Conservation (phyloP, 441 rosid species). For the Croton setiger region DNA sequence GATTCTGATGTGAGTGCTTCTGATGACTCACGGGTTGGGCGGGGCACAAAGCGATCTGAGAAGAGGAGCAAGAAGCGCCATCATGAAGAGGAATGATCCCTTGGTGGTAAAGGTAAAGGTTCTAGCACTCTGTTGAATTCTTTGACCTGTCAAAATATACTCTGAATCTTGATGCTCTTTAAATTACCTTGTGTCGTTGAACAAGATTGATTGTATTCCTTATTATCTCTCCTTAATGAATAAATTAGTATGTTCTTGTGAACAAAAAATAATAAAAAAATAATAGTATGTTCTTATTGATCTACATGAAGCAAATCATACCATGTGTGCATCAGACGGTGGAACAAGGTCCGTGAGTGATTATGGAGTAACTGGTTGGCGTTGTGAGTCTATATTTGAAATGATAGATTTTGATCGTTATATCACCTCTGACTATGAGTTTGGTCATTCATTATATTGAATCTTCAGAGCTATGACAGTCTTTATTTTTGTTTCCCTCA, state of each 20-base stretch:
- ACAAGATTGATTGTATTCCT: neutral
- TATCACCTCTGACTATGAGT: too few species aligned
- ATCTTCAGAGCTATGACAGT: neutral
- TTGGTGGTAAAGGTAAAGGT: neutral
- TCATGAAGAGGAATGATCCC: conserved; percentile 32
- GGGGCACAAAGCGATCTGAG: conserved; percentile 48
- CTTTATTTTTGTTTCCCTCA: neutral
- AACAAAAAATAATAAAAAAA: too few species aligned
- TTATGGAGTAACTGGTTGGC: neutral
- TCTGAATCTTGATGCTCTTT: neutral
- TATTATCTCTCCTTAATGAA: neutral
- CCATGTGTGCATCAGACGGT: neutral
- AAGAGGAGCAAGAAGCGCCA: conserved; percentile 58
- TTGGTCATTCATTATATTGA: neutral
- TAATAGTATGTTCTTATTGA: too few species aligned
- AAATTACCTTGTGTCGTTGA: neutral
- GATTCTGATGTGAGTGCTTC: conserved; percentile 42
- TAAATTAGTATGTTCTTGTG: neutral
- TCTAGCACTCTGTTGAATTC: neutral
- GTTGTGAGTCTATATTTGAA: neutral
- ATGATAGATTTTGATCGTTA: too few species aligned
- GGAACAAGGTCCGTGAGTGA: neutral
- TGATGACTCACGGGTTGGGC: conserved; percentile 56
- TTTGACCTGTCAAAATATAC: neutral
- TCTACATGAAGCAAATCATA: neutral